Base-by-base conservation (phyloP, 2,329 filamentous ascomycete genomes). In the Conoideocrella luteorostrata region DNA sequence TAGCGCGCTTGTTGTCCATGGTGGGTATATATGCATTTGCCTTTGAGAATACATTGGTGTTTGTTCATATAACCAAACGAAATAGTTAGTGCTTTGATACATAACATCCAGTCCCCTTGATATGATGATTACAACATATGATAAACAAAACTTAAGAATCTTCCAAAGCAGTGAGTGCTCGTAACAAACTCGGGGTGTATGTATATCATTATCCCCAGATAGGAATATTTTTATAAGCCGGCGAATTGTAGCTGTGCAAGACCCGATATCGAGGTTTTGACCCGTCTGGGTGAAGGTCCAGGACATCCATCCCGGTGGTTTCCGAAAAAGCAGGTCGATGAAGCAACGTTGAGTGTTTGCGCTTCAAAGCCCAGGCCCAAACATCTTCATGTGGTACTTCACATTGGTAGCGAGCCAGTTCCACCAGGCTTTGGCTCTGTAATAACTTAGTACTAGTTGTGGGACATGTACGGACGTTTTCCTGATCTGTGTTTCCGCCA, bases 201-300 rank as follows among this genome's bases (percentile, higher is more conserved):
- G n/a, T n/a, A n/a, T n/a, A n/a, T n/a, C n/a, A n/a, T n/a, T 24
- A 76, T n/a, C 72, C 68, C 74, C 75, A 78, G n/a, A 78, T 76
- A 0, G 74, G 75, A 3, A 64, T 69, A 28, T 72, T 67, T 22
- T 67, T 67, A 52, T 80, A 79, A 5, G 75, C 73, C 5, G 75
- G 75, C 4, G 75, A 76, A 53, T 78, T 76, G 52, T 79, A 78
- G 58, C 74, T 78, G 58, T 79, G 76, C 7, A 78, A 60, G 10
- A 78, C 64, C 1, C 75, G 71, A 47, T 72, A 78, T 7, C 71
- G 73, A 7, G 41, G 45, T 17, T 15, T 11, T 59, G 56, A 23
- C 39, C 28, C 48, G 46, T 37, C 47, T 33, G 5, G 20, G 20
- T 13, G 37, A 34, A 30, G 36, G 17, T 36, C 51, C 38, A 26